Percentiles rank a stretch among this genome's conserved stretches.
phyloP scores from a whole-genome alignment of 1,284 basidiomycete genomes.

The Tilletia walkeri region DNA sequence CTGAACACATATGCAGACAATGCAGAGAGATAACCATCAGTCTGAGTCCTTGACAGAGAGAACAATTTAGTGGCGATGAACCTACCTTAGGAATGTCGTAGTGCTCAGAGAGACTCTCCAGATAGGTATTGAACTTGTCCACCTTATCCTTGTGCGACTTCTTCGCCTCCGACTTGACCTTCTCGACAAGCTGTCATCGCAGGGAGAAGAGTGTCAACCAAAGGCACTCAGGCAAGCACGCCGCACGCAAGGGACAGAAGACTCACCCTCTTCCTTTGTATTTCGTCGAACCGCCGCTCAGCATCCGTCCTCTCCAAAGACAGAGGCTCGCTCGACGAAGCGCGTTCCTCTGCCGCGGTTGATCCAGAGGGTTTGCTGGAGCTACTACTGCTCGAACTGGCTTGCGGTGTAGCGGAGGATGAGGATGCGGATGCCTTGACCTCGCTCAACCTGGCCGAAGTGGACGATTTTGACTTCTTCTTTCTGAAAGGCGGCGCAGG shows the following conservation, averaged over 20 bases:
- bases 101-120: constrained; percentile 85
- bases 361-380: not conserved
- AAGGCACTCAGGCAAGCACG: too few species aligned
- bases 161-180: constrained; percentile 74
- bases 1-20: not conserved
- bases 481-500: constrained; percentile 27
- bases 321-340: too few species aligned
- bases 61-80: not conserved
- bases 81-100: constrained; percentile 84
- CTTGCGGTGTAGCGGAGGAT: not conserved
- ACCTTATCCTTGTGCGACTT: constrained; percentile 96
- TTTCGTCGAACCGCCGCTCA: constrained; percentile 82
- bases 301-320: constrained; percentile 72
- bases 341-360: not conserved
- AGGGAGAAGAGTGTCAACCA: not conserved
- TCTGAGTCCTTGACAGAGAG: not conserved
- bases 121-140: constrained; percentile 75
- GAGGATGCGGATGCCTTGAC: not conserved
- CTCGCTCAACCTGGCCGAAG: constrained; percentile 10
- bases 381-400: not conserved
- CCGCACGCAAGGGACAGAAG: not conserved
- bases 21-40: too few species aligned
- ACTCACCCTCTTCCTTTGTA: constrained; percentile 76
- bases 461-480: constrained; percentile 39
- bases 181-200: constrained; percentile 68